Percentiles rank a stretch among this genome's conserved stretches.
Conservation (phyloP, 306 rosid genomes). For the Cucurbita argyrosperma region DNA sequence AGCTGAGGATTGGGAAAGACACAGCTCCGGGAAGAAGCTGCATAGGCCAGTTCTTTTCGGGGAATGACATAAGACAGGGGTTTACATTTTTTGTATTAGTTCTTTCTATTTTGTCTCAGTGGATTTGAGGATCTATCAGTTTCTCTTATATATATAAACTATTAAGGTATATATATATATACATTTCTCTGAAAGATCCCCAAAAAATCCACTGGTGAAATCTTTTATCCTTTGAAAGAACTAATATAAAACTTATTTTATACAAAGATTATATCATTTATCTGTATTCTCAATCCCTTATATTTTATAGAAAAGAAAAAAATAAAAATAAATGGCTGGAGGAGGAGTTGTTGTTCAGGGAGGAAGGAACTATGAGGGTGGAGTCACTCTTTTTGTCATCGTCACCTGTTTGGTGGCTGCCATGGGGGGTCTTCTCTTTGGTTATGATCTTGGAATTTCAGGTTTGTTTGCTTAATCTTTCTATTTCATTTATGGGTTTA, state of each 20-base stretch:
- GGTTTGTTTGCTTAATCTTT: conserved; percentile 1
- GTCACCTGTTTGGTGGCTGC: conserved; percentile 17
- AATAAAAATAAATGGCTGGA: conserved; percentile 4
- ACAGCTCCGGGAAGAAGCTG: neutral
- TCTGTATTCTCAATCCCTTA: neutral
- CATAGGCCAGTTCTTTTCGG: neutral
- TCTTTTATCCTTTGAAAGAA: neutral
- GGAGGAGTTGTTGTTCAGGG: conserved; percentile 3
- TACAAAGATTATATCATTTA: neutral
- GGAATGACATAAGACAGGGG: neutral
- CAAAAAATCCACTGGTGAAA: neutral
- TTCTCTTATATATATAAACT: neutral
- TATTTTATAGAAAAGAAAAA: neutral
- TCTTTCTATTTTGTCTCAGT: conserved; percentile 5
- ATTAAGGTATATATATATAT: neutral
- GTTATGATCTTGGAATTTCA: conserved; percentile 29
- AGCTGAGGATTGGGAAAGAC: neutral
- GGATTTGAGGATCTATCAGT: neutral
- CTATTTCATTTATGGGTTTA: neutral
- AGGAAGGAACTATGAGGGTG: conserved; percentile 12
- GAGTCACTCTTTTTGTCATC: conserved; percentile 9
- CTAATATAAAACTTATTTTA: neutral
- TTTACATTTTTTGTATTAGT: conserved; percentile 3
- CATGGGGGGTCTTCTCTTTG: conserved; percentile 23
- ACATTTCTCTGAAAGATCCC: neutral